Conservation (phyloP, 2,329 filamentous ascomycete species). For the Pseudomassariella vexata region DNA sequence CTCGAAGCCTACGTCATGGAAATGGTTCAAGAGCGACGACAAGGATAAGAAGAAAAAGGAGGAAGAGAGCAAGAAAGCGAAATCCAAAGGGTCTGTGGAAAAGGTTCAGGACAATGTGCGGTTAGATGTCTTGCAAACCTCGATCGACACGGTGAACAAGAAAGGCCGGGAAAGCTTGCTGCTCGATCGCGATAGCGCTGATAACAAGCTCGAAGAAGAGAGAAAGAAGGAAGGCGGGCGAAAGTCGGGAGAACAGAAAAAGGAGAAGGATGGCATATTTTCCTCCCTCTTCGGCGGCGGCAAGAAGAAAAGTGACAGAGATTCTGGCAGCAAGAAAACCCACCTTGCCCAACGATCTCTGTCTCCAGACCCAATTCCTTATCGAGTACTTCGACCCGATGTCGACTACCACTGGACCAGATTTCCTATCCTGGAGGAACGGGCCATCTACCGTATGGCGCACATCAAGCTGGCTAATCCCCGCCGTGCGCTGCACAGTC, state of each 20-base stretch:
- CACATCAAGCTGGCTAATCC: constrained; percentile 99
- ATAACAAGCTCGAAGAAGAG: constrained; percentile 71
- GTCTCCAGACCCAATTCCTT: constrained; percentile 72
- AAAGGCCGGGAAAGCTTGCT: constrained; percentile 78
- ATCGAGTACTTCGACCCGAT: constrained; percentile 71
- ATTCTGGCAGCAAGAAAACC: constrained; percentile 67
- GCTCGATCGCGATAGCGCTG: constrained; percentile 70
- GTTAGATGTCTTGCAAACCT: constrained; percentile 80
- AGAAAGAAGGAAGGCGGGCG: constrained; percentile 73
- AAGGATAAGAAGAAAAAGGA: constrained; percentile 65
- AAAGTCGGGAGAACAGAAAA: constrained; percentile 71
- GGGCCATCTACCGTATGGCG: constrained; percentile 96
- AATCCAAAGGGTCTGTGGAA: constrained; percentile 51
- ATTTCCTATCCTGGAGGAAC: constrained; percentile 90
- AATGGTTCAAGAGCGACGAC: constrained; percentile 77
- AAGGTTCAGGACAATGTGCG: constrained; percentile 72
- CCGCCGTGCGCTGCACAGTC: constrained; percentile 82
- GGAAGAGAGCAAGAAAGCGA: constrained; percentile 59
- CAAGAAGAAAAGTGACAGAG: constrained; percentile 80
- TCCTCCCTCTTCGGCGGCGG: constrained; percentile 86
- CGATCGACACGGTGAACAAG: constrained; percentile 64
- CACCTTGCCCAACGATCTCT: constrained; percentile 64
- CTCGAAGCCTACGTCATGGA: constrained; percentile 70
- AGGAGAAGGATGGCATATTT: constrained; percentile 90
- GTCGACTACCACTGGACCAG: constrained; percentile 95